Conservation (phyloP, 495 filamentous ascomycete genomes). For the Polyplosphaeria fusca region DNA sequence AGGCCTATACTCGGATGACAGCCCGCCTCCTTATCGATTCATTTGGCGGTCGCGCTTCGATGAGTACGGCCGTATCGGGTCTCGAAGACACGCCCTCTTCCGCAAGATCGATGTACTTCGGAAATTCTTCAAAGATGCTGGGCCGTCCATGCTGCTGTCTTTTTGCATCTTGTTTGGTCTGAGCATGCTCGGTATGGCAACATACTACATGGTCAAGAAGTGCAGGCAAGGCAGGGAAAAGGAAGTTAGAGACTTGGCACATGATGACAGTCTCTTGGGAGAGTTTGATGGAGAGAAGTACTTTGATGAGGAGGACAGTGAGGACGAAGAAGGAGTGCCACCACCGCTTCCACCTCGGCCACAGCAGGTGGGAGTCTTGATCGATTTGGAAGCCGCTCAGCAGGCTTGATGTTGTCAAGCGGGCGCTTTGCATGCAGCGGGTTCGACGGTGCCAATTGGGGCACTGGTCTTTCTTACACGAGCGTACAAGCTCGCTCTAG, state of each 20-base stretch:
- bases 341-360: slow-evolving; percentile 1
- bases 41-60: slow-evolving; percentile 23
- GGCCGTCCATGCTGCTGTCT: slow-evolving; percentile 6
- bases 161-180: slow-evolving; percentile 1
- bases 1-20: background rate
- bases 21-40: slow-evolving; percentile 12
- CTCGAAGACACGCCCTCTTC: slow-evolving; percentile 3
- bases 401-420: too few relatives aligned
- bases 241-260: background rate
- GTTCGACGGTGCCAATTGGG: too few relatives aligned
- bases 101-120: background rate
- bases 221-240: background rate
- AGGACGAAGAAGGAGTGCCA: slow-evolving; percentile 1
- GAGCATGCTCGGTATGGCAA: background rate
- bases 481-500: too few relatives aligned
- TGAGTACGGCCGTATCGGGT: slow-evolving; percentile 17
- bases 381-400: slow-evolving; percentile 5
- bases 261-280: slow-evolving; percentile 17
- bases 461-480: too few relatives aligned
- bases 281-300: slow-evolving; percentile 8
- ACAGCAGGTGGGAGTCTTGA: background rate
- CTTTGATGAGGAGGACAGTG: slow-evolving; percentile 4
- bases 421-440: too few relatives aligned
- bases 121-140: slow-evolving; percentile 5
- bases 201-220: background rate